These are phyloP conservation scores for Maudiozyma pseudohumilis DNA, from an alignment of 805 yeast genomes.

Conservation along the genomic window DNA sequence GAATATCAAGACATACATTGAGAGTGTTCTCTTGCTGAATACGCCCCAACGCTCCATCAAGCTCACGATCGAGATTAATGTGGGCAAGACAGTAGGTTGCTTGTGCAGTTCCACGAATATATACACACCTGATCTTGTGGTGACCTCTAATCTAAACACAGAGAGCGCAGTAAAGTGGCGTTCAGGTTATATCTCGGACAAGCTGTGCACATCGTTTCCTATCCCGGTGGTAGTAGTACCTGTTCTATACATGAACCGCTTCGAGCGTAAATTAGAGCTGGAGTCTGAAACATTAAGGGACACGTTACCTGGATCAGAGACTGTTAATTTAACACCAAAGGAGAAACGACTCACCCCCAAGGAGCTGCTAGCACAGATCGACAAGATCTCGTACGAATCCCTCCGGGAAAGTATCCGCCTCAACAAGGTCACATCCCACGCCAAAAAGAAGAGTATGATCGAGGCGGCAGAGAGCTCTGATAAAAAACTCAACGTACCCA, in stretches of 20 bases:
- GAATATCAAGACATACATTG: constrained; percentile 16
- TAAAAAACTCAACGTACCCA: background rate
- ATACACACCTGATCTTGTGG: constrained; percentile 26
- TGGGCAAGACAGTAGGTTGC: constrained; percentile 21
- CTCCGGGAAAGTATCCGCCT: background rate
- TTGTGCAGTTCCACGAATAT: constrained; percentile 25
- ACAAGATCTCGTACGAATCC: background rate
- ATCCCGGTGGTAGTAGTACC: constrained; percentile 26
- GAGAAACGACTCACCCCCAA: background rate
- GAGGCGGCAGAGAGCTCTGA: background rate
- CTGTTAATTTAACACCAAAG: background rate
- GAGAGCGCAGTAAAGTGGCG: constrained; percentile 11
- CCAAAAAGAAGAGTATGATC: background rate
- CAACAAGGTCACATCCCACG: background rate
- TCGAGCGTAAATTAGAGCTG: constrained; percentile 15
- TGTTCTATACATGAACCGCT: constrained; percentile 19
- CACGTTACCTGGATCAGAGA: background rate
- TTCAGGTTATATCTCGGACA: constrained; percentile 20
- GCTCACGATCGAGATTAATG: constrained; percentile 26
- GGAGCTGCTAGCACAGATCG: background rate
- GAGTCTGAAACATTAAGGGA: background rate
- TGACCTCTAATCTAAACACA: constrained; percentile 18
- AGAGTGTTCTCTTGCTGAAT: constrained; percentile 9
- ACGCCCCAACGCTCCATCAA: constrained; percentile 17
- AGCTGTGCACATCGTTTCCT: constrained; percentile 19